Conservation (phyloP, 2,329 filamentous ascomycete genomes). For the Stagonosporopsis vannaccii region DNA sequence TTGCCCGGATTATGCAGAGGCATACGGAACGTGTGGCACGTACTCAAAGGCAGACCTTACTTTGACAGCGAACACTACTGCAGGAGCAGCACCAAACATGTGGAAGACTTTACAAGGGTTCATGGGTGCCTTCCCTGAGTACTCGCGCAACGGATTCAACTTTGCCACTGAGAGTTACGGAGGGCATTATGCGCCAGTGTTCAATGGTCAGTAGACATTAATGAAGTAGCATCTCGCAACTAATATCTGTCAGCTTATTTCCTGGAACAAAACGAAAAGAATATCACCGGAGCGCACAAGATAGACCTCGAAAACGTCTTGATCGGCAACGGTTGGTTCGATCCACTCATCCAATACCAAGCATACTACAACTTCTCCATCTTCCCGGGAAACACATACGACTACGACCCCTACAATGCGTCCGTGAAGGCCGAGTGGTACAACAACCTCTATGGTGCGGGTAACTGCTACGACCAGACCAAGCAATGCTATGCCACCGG, state of each 20-base stretch:
- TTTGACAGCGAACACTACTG: conserved; percentile 61
- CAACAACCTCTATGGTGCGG: conserved; percentile 66
- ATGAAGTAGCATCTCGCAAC: not conserved
- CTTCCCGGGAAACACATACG: conserved; percentile 64
- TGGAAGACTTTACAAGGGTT: conserved; percentile 69
- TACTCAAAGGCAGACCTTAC: conserved; percentile 61
- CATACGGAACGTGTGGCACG: conserved; percentile 60
- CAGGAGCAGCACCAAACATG: conserved; percentile 63
- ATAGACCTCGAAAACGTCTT: conserved; percentile 60
- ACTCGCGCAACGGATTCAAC: conserved; percentile 58
- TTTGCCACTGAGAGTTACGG: conserved; percentile 66
- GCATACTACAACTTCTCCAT: conserved; percentile 67
- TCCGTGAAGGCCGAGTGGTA: conserved; percentile 60
- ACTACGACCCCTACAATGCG: conserved; percentile 61
- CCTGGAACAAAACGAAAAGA: conserved; percentile 55
- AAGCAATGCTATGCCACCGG: conserved; percentile 62
- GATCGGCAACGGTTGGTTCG: conserved; percentile 68
- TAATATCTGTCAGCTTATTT: conserved; percentile 49
- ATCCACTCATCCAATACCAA: conserved; percentile 63
- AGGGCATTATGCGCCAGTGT: conserved; percentile 66
- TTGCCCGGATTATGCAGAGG: conserved; percentile 60
- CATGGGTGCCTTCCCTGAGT: conserved; percentile 65
- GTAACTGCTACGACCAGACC: conserved; percentile 67
- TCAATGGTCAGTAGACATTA: conserved; percentile 48
- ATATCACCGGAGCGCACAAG: conserved; percentile 54